Evolutionary conservation across 2,329 filamentous ascomycete genomes (phyloP), one percentile per base, ranked within the genome.

Genomic region (Sclerotinia glacialis): DNA sequence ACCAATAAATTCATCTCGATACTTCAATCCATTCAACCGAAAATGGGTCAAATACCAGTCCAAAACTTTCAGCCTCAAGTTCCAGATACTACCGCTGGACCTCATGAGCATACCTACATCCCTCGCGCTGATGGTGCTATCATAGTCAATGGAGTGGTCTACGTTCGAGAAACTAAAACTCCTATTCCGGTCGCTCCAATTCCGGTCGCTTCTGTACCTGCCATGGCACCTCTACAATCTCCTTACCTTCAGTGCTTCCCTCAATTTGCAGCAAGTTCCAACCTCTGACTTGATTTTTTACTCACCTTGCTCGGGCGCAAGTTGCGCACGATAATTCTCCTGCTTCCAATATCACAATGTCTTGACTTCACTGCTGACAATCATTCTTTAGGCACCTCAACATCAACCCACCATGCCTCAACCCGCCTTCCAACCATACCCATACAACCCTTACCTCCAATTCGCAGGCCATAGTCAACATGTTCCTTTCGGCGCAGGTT

Each of bases 1-100:
- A n/a, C n/a, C n/a, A 42, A 40, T 6, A 59, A 34, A 23, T 28
- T 62, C 3, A 42, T 34, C 34, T 54, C 26, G 4, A 42, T 31
- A 40, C 34, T 16, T 8, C 47, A 47, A 16, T 31, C 21, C 44
- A 42, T 47, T 12, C 68, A 80, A 80, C 70, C 69, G 77, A 60
- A 46, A 44, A 81, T 67, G 60, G 78, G 79, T 52, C 75, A 77
- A 40, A 73, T 73, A 58, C 40, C 64, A n/a, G 82, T 82, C 64
- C 74, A 83, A 60, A 81, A 84, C 74, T 87, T 83, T 72, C 83
- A 87, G 72, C 86, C 85, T 0, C 85, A 83, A 37, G 83, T 85
- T 21, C 83, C 84, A 4, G 83, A 86, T 70, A 86, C 84, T 21
- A 83, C 82, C 53, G 80, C 81, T 73, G 86, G 85, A 4, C 81